Evolutionary conservation across 1,139 yeast species (phyloP), one percentile per base, ranked within the genome.

Genomic region (Saccharomyces pastorianus): DNA sequence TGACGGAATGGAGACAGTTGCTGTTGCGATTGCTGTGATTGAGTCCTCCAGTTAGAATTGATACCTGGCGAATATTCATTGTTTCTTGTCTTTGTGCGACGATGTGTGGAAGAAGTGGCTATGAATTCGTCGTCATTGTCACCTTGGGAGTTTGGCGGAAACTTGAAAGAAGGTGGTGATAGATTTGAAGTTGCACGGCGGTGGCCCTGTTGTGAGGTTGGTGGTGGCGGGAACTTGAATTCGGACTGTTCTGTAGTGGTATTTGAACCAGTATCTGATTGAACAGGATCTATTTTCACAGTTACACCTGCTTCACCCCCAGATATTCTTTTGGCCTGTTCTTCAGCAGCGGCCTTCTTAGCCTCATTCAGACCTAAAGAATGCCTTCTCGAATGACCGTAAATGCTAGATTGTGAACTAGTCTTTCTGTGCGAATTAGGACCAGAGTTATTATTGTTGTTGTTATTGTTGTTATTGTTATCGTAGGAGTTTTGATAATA

Each of bases 311-410:
- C 51, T 6, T 46, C 52, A 46, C 44, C 50, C 28, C 61, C 61
- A 4, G 62, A 68, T 4, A 75, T 72, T 66, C 83, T 73, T 69
- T 81, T 76, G 3, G 85, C 84, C 70, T 89, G 96, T 51, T 90
- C 91, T 64, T 82, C 83, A 8, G 96, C 96, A 14, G 99, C 99
- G 4, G 98, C 98, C 62, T 86, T 85, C 64, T 88, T 91, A 14
- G 99, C 99, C 71, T 93, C 99, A 56, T 85, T 85, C 56, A 93
- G 76, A 1, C 96, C 98, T 58, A 93, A 74, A 0, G 97, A 90
- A 67, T 93, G 99, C 70, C 99, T 82, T 73, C 99, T 83, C 51
- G 79, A 76, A 67, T 93, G 99, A 46, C 97, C 96, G 52, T 65
- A 68, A 1, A 61, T 66, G 50, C 69, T 61, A 1, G 71, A 64